phyloP scores from a whole-genome alignment of 306 rosid genomes.

The Alnus rubra region DNA sequence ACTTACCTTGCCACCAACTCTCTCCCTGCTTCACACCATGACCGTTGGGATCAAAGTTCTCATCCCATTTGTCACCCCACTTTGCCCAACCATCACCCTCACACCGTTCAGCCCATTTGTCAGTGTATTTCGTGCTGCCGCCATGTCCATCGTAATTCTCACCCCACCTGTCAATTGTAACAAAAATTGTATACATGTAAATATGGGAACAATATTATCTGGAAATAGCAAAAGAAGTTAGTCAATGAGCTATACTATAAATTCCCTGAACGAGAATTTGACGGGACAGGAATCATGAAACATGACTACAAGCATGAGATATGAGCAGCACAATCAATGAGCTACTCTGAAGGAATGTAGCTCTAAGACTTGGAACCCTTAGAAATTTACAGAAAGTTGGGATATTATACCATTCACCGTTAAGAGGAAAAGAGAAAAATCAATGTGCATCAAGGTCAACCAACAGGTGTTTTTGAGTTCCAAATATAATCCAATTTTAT shows the following conservation, averaged over 20 bases:
- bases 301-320: not conserved
- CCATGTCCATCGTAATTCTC: conserved; percentile 87
- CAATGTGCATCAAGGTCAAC: not conserved
- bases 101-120: conserved; percentile 92
- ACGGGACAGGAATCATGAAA: not conserved
- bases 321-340: not conserved
- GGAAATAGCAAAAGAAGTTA: not conserved
- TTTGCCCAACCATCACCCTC: conserved; percentile 82
- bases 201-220: not conserved
- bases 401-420: not conserved
- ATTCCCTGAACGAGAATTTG: not conserved
- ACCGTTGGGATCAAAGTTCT: conserved; percentile 63
- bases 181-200: not conserved
- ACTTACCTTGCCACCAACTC: conserved; percentile 93
- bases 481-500: not conserved
- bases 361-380: not conserved
- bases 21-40: conserved; percentile 91
- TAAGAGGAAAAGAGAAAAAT: not conserved
- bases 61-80: conserved; percentile 99
- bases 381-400: not conserved
- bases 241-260: not conserved
- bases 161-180: conserved; percentile 76
- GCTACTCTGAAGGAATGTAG: not conserved
- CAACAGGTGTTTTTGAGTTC: not conserved
- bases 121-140: conserved; percentile 85